Base-by-base conservation (phyloP, 768 basidiomycete genomes). In the Rhodotorula babjevae region DNA sequence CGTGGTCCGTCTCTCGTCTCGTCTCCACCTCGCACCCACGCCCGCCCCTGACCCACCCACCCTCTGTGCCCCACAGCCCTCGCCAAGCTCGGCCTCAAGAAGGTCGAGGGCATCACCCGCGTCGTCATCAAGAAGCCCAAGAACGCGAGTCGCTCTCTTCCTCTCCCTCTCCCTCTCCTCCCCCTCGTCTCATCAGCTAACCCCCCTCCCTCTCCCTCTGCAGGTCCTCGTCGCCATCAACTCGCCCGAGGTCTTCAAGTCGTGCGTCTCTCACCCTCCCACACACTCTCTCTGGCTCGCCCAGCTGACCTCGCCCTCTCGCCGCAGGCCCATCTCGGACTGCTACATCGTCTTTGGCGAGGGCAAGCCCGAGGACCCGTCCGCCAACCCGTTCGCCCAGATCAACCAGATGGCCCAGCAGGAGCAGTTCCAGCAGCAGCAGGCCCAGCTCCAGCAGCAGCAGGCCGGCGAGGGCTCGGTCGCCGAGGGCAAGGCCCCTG, bases 261-360 rank as follows among this genome's bases (percentile, higher is more conserved):
- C 77, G 71, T 72, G 27, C 55, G 71, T 68, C 65, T 29, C 8
- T n/a, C n/a, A n/a, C n/a, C n/a, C n/a, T n/a, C 47, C 8, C 47
- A 11, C 19, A 1, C 31, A 21, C 52, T 63, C 40, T 19, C 42
- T 4, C 33, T 27, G 27, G 31, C 18, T 25, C 33, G 31, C n/a
- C 16, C 5, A 27, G 14, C 46, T 25, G 16, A 15, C 23, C 52
- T 19, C 40, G 2, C n/a, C n/a, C n/a, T n/a, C 18, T n/a, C 60
- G 33, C n/a, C 49, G 16, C 57, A 74, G 73, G 62, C 88, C 90
- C 56, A 93, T 92, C 84, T 93, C 92, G 80, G 96, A 99, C 83
- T 92, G 90, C 83, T 97, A 99, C 86, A 92, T 99, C 81, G 93
- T 99, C 75, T 99, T 98, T 79, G 96, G 96, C 75, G 96, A 98